phyloP scores from a whole-genome alignment of 768 basidiomycete genomes.

The Pleurotus tuber-regium region DNA sequence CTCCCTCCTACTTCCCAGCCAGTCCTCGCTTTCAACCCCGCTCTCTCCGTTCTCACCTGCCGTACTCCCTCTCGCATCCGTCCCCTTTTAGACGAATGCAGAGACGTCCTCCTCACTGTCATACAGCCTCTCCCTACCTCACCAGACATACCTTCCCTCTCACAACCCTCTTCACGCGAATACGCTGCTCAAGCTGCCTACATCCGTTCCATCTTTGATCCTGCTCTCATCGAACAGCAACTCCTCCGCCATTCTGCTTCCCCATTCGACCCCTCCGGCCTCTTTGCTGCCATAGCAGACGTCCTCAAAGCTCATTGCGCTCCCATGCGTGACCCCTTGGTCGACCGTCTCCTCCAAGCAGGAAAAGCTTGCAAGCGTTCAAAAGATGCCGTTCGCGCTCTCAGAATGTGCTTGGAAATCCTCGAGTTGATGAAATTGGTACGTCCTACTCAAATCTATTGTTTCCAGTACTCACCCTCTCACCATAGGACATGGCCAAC shows the following conservation, averaged over 20 bases:
- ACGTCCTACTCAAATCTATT: slow-evolving; percentile 29
- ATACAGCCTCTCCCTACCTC: slow-evolving; percentile 69
- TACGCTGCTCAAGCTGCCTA: slow-evolving; percentile 62
- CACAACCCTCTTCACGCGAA: slow-evolving; percentile 55
- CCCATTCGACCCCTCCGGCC: slow-evolving; percentile 68
- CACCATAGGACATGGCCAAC: slow-evolving; percentile 86
- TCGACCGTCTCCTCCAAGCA: slow-evolving; percentile 78
- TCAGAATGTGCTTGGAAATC: slow-evolving; percentile 85
- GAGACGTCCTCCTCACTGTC: slow-evolving; percentile 79
- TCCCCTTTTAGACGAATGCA: slow-evolving; percentile 68
- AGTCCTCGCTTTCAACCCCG: slow-evolving; percentile 41
- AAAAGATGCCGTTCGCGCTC: slow-evolving; percentile 66
- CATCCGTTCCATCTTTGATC: slow-evolving; percentile 78
- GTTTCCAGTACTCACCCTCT: slow-evolving; percentile 10
- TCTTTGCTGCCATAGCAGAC: slow-evolving; percentile 77
- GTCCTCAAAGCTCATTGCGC: slow-evolving; percentile 90
- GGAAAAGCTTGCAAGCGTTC: slow-evolving; percentile 59
- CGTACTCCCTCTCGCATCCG: slow-evolving; percentile 73
- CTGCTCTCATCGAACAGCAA: slow-evolving; percentile 79
- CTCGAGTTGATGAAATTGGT: slow-evolving; percentile 95
- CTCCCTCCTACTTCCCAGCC: slow-evolving; percentile 34
- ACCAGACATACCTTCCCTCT: slow-evolving; percentile 31
- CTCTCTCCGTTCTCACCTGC: slow-evolving; percentile 49
- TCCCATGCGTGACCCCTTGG: slow-evolving; percentile 83
- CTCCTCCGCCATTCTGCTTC: slow-evolving; percentile 56